Base-by-base conservation (phyloP, 2,329 filamentous ascomycete genomes). In the Chalaropsis thielavioides region DNA sequence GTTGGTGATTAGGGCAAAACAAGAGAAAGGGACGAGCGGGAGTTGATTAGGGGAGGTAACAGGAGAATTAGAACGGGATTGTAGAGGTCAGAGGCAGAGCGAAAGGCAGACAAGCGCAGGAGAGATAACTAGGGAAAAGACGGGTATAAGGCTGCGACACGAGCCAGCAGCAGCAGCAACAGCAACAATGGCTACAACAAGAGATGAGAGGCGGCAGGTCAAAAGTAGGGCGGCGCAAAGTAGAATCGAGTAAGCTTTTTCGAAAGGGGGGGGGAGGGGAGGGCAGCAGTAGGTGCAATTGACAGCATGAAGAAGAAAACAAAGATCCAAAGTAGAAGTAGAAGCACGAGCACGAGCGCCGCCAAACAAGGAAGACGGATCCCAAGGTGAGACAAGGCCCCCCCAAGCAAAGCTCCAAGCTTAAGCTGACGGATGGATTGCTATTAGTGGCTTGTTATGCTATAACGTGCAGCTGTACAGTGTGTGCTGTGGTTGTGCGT, bases 351-450 rank as follows among this genome's bases (percentile, higher is more conserved):
- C 31, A 58, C 24, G 31, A 58, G 54, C 54, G 27, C 22, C 51
- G 24, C 31, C 54, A 58, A n/a, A 58, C 54, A 58, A 35, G 54
- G 54, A 58, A 58, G 54, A 58, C 31, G 31, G 54, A 58, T 58
- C 24, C 22, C 54, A 38, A 58, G 54, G 54, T 58, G 54, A 58
- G 54, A 58, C 54, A 58, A 58, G 54, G 24, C 54, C 19, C 17
- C n/a, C 27, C n/a, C 13, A 35, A 31, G 24, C 22, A 56, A 56
- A 56, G 51, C 51, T 56, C 31, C 54, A 19, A 35, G 54, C 54
- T 58, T 51, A 51, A 51, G 11, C 46, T 51, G 46, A 27, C 24
- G 46, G 54, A 7, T 19, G 54, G 54, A 58, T 58, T 58, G 31
- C 24, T 51, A 51, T 51, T 51, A 51, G 46, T 27, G 54, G 54